Evolutionary conservation across 495 filamentous ascomycete species (phyloP).

Genomic region (Xylaria cubensis): DNA sequence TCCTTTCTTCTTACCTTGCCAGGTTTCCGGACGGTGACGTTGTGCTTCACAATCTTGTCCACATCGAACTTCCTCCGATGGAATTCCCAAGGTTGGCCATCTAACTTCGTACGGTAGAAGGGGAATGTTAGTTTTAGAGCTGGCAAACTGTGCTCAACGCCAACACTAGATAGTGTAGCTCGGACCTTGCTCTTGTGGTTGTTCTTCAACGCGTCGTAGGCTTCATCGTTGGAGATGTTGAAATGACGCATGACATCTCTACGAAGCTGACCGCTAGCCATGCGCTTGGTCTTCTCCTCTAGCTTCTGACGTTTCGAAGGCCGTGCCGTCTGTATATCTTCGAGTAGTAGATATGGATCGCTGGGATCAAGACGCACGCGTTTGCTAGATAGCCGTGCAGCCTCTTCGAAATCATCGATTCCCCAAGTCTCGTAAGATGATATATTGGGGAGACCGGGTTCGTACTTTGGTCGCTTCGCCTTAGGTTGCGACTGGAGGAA

Average conservation of each 20-base stretch:
- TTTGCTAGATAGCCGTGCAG: constrained; percentile 72
- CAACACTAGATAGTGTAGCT: constrained; percentile 82
- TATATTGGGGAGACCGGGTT: constrained; percentile 50
- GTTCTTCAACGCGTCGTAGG: constrained; percentile 93
- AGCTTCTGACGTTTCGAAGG: constrained; percentile 55
- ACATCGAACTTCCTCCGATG: constrained; percentile 78
- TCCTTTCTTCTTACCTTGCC: constrained; percentile 81
- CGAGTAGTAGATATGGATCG: constrained; percentile 85
- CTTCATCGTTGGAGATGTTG: constrained; percentile 95
- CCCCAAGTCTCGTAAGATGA: constrained; percentile 49
- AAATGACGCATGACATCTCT: constrained; percentile 76
- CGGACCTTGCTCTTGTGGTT: constrained; percentile 96
- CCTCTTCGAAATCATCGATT: constrained; percentile 62
- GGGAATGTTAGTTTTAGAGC: constrained; percentile 91
- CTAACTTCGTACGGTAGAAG: constrained; percentile 86
- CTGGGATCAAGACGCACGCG: constrained; percentile 85
- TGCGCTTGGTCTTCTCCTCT: constrained; percentile 58
- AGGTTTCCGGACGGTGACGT: constrained; percentile 64
- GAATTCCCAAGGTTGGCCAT: constrained; percentile 84
- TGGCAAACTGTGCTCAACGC: constrained; percentile 89
- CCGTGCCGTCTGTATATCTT: constrained; percentile 59
- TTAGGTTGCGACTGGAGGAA: constrained; percentile 52
- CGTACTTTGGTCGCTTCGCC: constrained; percentile 45
- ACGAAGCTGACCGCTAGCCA: constrained; percentile 60
- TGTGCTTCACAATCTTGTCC: constrained; percentile 56